These are phyloP conservation scores for Cucumis cinereus DNA, from an alignment of 306 rosid species.

Conservation along the genomic window DNA sequence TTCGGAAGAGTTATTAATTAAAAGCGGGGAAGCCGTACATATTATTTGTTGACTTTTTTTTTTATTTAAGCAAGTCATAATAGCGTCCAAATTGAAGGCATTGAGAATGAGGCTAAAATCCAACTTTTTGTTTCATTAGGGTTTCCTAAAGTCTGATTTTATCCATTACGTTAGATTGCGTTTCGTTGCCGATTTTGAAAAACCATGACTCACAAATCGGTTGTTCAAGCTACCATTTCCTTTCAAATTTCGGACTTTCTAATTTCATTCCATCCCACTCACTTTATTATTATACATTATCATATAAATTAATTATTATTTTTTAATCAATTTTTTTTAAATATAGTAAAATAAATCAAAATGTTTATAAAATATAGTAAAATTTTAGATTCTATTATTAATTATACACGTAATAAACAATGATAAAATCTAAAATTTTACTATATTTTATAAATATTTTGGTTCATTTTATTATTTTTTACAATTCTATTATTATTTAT, in stretches of 20 bases:
- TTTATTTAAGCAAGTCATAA: background rate
- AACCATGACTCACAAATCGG: background rate
- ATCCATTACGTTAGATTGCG: background rate
- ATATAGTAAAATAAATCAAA: too few species aligned
- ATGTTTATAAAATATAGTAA: too few species aligned
- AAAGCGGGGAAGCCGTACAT: background rate
- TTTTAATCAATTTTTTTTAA: too few species aligned
- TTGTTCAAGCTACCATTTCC: background rate
- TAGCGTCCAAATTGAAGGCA: background rate
- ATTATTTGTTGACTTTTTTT: background rate
- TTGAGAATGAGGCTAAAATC: background rate
- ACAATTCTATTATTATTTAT: too few species aligned
- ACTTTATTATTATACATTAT: background rate
- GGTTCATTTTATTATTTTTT: too few species aligned
- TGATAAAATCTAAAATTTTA: too few species aligned
- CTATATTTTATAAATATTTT: too few species aligned
- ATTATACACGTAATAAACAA: too few species aligned
- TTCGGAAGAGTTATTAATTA: background rate
- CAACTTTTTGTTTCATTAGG: background rate
- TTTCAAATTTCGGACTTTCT: background rate
- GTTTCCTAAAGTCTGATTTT: background rate
- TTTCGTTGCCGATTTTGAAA: slow-evolving; percentile 1
- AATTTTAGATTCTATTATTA: too few species aligned
- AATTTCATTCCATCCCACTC: background rate
- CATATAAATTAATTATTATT: too few species aligned